A percentile compares a stretch with the other conserved stretches of the same genome.
Conservation (phyloP, 495 filamentous ascomycete species). For the Lophium mytilinum region DNA sequence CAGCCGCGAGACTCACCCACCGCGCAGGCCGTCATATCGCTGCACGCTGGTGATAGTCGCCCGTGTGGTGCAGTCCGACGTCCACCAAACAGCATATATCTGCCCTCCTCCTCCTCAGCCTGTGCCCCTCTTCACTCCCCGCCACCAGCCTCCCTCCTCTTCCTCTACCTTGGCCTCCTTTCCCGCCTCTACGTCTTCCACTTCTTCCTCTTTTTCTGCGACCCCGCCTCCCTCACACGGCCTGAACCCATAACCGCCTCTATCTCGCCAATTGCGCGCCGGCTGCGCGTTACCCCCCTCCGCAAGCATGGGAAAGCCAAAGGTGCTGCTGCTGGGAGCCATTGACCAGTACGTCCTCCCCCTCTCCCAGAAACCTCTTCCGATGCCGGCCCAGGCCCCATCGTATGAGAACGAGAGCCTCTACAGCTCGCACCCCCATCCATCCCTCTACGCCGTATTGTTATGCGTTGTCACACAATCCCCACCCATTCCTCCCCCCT, state of each 20-base stretch:
- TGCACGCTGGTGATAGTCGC: too few species aligned
- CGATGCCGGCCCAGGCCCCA: conserved; percentile 4
- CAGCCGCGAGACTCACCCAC: too few species aligned
- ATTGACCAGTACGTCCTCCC: conserved; percentile 34
- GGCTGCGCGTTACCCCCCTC: background rate
- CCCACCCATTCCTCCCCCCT: background rate
- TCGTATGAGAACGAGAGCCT: background rate
- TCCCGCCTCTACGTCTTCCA: background rate
- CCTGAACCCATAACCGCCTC: too few species aligned
- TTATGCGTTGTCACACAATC: background rate
- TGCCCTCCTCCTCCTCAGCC: too few species aligned
- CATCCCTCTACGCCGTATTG: conserved; percentile 4
- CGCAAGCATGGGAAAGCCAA: conserved; percentile 27
- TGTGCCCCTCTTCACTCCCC: background rate
- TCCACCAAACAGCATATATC: too few species aligned
- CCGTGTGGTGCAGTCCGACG: too few species aligned
- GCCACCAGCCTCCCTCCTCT: background rate
- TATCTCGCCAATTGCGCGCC: too few species aligned
- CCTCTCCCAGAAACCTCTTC: background rate
- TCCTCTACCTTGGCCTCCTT: background rate
- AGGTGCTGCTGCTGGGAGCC: conserved; percentile 30
- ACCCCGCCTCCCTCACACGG: background rate
- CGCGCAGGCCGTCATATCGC: too few species aligned
- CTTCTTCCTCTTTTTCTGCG: background rate
- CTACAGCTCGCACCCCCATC: too few species aligned